Evolutionary conservation across 2,329 filamentous ascomycete species (phyloP), one percentile per base, ranked within the genome.

Genomic region (Colletotrichum neosansevieriae): DNA sequence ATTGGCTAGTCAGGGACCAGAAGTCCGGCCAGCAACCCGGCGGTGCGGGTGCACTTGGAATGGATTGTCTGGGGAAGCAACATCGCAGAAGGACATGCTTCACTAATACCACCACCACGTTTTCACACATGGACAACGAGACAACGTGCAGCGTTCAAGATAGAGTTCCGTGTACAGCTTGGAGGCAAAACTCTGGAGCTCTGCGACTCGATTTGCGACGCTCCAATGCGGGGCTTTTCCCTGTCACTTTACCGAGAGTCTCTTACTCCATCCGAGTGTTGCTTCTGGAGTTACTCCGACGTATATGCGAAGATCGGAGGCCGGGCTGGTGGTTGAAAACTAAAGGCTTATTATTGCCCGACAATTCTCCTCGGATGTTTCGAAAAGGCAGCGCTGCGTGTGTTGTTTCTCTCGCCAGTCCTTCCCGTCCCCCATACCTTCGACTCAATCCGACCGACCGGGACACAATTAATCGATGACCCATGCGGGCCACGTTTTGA

Each of bases 361-460:
- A 64, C 36, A 53, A 59, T 64, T 68, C 54, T 70, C 68, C 64
- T 70, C 64, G 64, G 68, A 70, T 44, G 32, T 42, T 45, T 32
- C 54, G 17, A 36, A 24, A 32, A 29, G 32, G 21, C 49, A 36
- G 29, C 24, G 10, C 49, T 29, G 29, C 4, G 24, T 51, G 40
- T 15, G 12, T 24, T 36, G 38, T 17, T 40, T 34, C 44, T 15
- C 45, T 24, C n/a, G 29, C 21, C 40, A 36, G 19, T 42, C 13
- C 42, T 32, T 17, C 40, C 29, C 24, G 3, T 47, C 4, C 40
- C 21, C 34, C 44, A n/a, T 11, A 21, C 40, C 32, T 40, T 13
- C 12, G 42, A 12, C 34, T 42, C 38, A 24, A 54, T 44, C 36
- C 53, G 42, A 50, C 57, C 44, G 44, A 59, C 42, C 42, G 17